Conservation (phyloP, 2,329 filamentous ascomycete genomes). For the Parastagonospora avenae region DNA sequence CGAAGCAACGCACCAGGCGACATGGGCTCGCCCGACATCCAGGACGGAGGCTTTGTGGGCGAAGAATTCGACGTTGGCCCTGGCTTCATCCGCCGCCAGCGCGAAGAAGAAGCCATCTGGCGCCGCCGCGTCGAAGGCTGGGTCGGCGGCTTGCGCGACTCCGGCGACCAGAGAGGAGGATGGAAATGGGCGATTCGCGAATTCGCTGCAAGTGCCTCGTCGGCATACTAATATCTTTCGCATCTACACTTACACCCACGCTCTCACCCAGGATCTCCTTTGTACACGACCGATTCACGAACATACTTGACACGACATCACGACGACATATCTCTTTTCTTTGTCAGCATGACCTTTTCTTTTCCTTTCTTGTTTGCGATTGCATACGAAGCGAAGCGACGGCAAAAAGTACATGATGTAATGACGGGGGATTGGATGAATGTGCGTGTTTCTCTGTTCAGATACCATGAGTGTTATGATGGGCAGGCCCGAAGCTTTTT, state of each 20-base stretch:
- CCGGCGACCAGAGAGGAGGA: conserved; percentile 50
- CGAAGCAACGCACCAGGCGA: conserved; percentile 25
- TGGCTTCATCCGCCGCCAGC: conserved; percentile 86
- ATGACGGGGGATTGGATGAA: too few species aligned
- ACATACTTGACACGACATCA: background rate
- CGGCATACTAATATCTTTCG: background rate
- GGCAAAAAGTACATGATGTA: too few species aligned
- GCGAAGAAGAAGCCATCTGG: conserved; percentile 92
- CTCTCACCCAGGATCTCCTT: background rate
- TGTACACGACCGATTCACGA: conserved; percentile 7
- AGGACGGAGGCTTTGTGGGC: conserved; percentile 64
- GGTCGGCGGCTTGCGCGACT: conserved; percentile 65
- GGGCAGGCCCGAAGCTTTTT: too few species aligned
- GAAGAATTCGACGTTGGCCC: conserved; percentile 98
- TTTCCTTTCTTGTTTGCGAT: background rate
- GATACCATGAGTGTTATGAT: too few species aligned
- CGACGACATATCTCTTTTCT: too few species aligned
- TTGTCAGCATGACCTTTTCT: background rate
- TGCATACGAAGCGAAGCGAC: background rate
- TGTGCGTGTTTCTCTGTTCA: too few species aligned
- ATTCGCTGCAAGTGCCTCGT: conserved; percentile 42
- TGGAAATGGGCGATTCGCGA: conserved; percentile 78
- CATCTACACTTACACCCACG: conserved; percentile 20
- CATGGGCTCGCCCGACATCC: conserved; percentile 21
- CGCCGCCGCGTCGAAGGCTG: conserved; percentile 84